Base-by-base conservation (phyloP, 108 stramenopile genomes). In the Pseudonitzschia delicatissima region DNA sequence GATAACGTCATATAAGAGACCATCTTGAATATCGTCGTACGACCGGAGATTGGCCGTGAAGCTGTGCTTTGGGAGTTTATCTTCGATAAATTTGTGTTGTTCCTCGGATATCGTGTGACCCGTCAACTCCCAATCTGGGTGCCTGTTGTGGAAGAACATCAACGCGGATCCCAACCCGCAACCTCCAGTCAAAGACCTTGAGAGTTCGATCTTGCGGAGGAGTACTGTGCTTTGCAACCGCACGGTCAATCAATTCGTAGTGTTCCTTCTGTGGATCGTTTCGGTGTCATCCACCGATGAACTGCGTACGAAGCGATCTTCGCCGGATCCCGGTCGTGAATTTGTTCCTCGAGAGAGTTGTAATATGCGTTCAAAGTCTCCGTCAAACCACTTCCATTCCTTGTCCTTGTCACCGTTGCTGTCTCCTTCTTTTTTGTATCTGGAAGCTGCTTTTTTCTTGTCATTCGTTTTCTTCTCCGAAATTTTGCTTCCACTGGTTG, bases 161-260 rank as follows among this genome's bases (percentile, higher is more conserved):
- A 83, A 61, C 12, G 55, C 82, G 9, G 78, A 59, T 9, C 82
- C 82, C 21, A 83, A 52, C 35, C 82, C 82, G 48, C 79, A 83
- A 13, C 82, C 82, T 11, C 64, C 79, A n/a, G 74, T 83, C 82
- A 62, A 80, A 72, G 2, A 83, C 82, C n/a, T n/a, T n/a, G n/a
- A n/a, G n/a, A n/a, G n/a, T n/a, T n/a, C n/a, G n/a, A n/a, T n/a
- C n/a, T n/a, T n/a, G 51, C n/a, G n/a, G n/a, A n/a, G n/a, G n/a
- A n/a, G 40, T 31, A 13, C 44, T 20, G 55, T 68, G 34, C 17
- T 20, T 20, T 32, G 37, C 36, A 28, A 64, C 40, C 6, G 69
- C 64, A 28, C n/a, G 49, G 45, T 70, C 25, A 13, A 83, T 21
- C 18, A 83, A 37, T 32, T 70, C 28, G 47, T 83, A 83, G 63